These are phyloP conservation scores for Raphanus sativus DNA, from an alignment of 345 rosid species.

Conservation along the genomic window DNA sequence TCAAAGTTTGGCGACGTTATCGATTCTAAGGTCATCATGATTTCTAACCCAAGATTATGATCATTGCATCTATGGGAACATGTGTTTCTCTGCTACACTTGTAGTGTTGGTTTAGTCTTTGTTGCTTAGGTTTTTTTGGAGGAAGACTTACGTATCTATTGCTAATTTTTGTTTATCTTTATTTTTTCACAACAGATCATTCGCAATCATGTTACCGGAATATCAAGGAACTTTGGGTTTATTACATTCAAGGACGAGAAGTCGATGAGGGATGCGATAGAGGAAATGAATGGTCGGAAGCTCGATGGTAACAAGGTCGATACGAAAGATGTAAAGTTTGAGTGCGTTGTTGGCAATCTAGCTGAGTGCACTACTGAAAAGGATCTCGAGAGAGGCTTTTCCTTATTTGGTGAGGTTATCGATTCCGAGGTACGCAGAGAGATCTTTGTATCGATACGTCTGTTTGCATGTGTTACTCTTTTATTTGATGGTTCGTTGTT, in stretches of 20 bases:
- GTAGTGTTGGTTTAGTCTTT: too few species aligned
- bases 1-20: conserved; percentile 56
- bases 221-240: not conserved
- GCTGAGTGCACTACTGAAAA: not conserved
- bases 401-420: not conserved
- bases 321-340: not conserved
- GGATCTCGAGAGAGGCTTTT: not conserved
- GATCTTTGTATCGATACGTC: not conserved
- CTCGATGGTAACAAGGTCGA: not conserved
- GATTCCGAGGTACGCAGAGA: not conserved
- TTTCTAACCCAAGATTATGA: not conserved
- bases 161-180: too few species aligned
- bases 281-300: not conserved
- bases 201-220: not conserved
- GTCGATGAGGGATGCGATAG: not conserved
- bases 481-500: not conserved
- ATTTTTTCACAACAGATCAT: not conserved
- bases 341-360: not conserved
- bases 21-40: conserved; percentile 47
- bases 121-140: too few species aligned
- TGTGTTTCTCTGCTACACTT: too few species aligned
- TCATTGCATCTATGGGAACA: not conserved
- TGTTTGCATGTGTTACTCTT: not conserved
- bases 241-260: not conserved
- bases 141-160: too few species aligned